phyloP scores from a whole-genome alignment of 2,329 filamentous ascomycete genomes.

The Diplodia corticola region DNA sequence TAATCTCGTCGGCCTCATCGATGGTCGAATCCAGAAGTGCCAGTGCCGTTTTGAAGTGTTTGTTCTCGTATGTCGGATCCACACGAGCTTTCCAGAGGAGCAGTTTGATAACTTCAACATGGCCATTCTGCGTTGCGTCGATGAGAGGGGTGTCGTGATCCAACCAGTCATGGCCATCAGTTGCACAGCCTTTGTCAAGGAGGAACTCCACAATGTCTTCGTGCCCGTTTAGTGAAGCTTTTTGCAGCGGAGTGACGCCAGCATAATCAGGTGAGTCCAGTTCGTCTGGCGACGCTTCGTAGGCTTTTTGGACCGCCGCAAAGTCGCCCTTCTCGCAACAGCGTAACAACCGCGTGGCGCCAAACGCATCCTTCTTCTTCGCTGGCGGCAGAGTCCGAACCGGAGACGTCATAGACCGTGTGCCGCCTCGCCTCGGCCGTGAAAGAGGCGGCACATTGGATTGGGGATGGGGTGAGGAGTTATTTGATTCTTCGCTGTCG shows the following conservation, averaged over 20 bases:
- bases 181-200: conserved; percentile 78
- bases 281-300: conserved; percentile 80
- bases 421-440: conserved; percentile 56
- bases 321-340: conserved; percentile 85
- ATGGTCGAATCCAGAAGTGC: conserved; percentile 75
- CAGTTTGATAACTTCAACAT: conserved; percentile 82
- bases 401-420: conserved; percentile 55
- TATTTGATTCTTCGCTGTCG: conserved; percentile 23
- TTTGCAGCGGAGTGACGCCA: conserved; percentile 93
- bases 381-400: conserved; percentile 69
- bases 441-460: conserved; percentile 49
- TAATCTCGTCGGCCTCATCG: conserved; percentile 79
- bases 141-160: conserved; percentile 87
- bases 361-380: conserved; percentile 88
- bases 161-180: conserved; percentile 51
- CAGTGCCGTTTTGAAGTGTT: conserved; percentile 88
- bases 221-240: conserved; percentile 84
- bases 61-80: conserved; percentile 86
- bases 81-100: conserved; percentile 77
- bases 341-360: conserved; percentile 85
- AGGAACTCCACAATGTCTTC: conserved; percentile 85
- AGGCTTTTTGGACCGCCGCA: conserved; percentile 71
- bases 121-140: conserved; percentile 94
- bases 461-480: conserved; percentile 39
- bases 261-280: conserved; percentile 89